Evolutionary conservation across 768 basidiomycete species (phyloP).

Genomic region (Hypsizygus marmoreus): DNA sequence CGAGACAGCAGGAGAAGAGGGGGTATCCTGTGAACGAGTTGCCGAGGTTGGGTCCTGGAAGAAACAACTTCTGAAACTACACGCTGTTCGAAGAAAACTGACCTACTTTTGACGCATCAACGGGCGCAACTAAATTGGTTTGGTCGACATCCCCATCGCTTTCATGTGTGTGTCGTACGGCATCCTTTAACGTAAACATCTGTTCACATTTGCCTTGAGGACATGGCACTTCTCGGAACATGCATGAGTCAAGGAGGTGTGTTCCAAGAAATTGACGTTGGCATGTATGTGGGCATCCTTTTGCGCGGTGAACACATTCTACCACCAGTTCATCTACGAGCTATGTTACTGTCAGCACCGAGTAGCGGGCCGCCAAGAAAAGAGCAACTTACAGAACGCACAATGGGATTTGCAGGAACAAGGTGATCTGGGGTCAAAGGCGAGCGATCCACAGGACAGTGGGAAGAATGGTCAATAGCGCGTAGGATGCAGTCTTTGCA

Average conservation of each 20-base stretch:
- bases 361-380: not conserved
- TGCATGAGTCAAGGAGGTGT: conserved; percentile 66
- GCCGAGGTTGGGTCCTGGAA: too few species aligned
- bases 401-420: conserved; percentile 67
- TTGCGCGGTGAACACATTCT: conserved; percentile 60
- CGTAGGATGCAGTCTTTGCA: conserved; percentile 79
- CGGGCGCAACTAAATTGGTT: too few species aligned
- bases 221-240: conserved; percentile 56
- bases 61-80: too few species aligned
- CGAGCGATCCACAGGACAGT: conserved; percentile 86
- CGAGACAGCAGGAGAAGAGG: too few species aligned
- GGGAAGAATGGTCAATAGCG: conserved; percentile 65
- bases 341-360: conserved; percentile 34
- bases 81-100: too few species aligned
- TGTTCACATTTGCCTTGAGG: conserved; percentile 47
- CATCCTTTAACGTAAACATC: conserved; percentile 10
- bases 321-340: conserved; percentile 83
- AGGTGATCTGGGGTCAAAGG: conserved; percentile 62
- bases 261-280: conserved; percentile 66
- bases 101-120: not conserved
- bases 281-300: conserved; percentile 64
- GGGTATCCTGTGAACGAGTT: too few species aligned
- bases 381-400: conserved; percentile 62
- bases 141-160: not conserved
- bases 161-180: conserved; percentile 9